phyloP scores from a whole-genome alignment of 306 rosid genomes.

The Cercis canadensis region DNA sequence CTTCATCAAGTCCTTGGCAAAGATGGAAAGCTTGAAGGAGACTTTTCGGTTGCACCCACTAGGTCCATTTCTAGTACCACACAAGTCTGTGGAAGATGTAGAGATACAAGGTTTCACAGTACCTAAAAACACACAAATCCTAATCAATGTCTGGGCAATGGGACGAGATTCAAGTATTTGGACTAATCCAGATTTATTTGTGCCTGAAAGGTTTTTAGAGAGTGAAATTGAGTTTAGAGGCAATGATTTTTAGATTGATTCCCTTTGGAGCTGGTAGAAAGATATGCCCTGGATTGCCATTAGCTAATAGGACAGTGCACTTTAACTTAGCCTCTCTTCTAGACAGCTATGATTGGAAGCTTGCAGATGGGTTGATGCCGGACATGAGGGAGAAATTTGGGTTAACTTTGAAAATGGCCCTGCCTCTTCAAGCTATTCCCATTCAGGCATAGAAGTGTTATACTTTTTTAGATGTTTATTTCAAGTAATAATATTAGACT shows the following conservation, averaged over 20 bases:
- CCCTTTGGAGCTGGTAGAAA: conserved; percentile 41
- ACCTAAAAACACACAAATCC: conserved; percentile 12
- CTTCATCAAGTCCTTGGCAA: not conserved
- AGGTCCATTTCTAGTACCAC: conserved; percentile 28
- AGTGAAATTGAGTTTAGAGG: conserved; percentile 11
- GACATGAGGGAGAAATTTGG: conserved; percentile 20
- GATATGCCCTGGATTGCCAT: conserved; percentile 31
- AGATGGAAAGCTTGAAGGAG: not conserved
- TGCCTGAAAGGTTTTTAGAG: conserved; percentile 30
- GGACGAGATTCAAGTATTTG: conserved; percentile 27
- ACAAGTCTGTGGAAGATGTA: not conserved
- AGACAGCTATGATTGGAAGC: conserved; percentile 19
- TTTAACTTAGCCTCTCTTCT: conserved; percentile 28
- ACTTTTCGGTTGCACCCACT: conserved; percentile 36
- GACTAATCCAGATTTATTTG: conserved; percentile 11
- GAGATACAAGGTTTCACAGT: conserved; percentile 12
- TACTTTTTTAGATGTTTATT: too few relatives aligned
- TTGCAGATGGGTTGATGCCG: not conserved
- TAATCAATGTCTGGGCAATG: conserved; percentile 27
- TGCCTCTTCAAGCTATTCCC: conserved; percentile 6
- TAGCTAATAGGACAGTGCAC: not conserved
- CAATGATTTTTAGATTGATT: not conserved
- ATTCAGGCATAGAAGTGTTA: not conserved
- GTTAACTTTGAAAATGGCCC: not conserved
- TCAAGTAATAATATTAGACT: too few relatives aligned